These are phyloP conservation scores for Nevesoporus exiguus DNA, from an alignment of 768 basidiomycete species.

Conservation along the genomic window DNA sequence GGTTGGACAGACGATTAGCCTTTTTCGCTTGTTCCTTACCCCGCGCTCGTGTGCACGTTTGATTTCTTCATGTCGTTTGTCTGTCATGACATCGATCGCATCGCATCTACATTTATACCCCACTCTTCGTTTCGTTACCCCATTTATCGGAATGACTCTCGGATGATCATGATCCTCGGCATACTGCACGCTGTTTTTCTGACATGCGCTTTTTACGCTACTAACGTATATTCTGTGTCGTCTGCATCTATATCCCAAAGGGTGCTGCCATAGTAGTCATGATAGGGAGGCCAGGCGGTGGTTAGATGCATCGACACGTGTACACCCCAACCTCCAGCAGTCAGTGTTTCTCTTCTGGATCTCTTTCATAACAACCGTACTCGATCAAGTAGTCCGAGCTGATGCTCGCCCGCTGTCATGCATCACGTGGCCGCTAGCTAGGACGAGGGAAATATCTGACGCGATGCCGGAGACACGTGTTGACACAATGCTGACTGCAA, in stretches of 20 bases:
- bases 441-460: too few relatives aligned
- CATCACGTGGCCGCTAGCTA: too few relatives aligned
- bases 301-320: too few relatives aligned
- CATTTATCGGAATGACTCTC: neutral
- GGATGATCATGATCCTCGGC: neutral
- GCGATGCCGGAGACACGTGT: too few relatives aligned
- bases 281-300: too few relatives aligned
- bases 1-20: too few relatives aligned
- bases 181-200: neutral
- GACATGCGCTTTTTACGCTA: neutral
- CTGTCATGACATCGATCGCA: neutral
- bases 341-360: too few relatives aligned
- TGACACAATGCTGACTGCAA: too few relatives aligned
- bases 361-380: too few relatives aligned
- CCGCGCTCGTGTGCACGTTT: neutral
- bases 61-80: neutral
- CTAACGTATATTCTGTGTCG: neutral
- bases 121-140: neutral
- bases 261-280: neutral
- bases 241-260: neutral
- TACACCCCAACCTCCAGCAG: too few relatives aligned
- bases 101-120: conserved; percentile 1
- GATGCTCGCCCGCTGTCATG: too few relatives aligned
- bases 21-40: neutral
- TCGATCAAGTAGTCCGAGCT: too few relatives aligned